Evolutionary conservation across 495 filamentous ascomycete species (phyloP).

Genomic region (Daldinia caldariorum): DNA sequence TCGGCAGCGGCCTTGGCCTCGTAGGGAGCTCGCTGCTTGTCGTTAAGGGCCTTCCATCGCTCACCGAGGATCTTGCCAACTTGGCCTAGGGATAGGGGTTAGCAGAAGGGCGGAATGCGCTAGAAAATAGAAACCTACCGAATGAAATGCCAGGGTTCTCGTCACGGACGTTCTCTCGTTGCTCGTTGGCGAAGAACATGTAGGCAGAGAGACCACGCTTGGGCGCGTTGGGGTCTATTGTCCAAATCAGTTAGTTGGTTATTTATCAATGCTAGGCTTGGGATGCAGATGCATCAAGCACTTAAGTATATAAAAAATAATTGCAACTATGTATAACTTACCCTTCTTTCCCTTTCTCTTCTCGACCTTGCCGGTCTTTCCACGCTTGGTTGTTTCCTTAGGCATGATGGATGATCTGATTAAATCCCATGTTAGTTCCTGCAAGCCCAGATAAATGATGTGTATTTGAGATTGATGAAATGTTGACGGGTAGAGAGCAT

Average conservation of each 20-base stretch:
- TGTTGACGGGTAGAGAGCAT: background rate
- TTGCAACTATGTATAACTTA: conserved; percentile 41
- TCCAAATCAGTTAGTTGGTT: conserved; percentile 33
- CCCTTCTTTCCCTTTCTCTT: conserved; percentile 62
- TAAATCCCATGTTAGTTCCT: conserved; percentile 33
- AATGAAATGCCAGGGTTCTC: conserved; percentile 99
- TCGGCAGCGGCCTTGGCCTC: conserved; percentile 94
- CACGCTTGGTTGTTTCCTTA: conserved; percentile 60
- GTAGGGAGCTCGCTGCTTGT: conserved; percentile 89
- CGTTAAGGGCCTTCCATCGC: conserved; percentile 94
- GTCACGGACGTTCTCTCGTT: conserved; percentile 96
- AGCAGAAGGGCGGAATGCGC: conserved; percentile 1
- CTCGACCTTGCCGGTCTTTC: conserved; percentile 54
- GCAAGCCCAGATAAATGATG: conserved; percentile 6
- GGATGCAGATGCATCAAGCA: background rate
- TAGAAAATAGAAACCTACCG: conserved; percentile 64
- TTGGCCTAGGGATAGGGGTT: conserved; percentile 68
- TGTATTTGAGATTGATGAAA: background rate
- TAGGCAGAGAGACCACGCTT: conserved; percentile 99
- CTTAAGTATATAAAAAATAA: conserved; percentile 5
- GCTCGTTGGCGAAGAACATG: conserved; percentile 99
- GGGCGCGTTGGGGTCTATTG: conserved; percentile 92
- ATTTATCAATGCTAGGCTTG: background rate
- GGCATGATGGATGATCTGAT: conserved; percentile 50
- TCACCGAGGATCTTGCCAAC: conserved; percentile 98